A percentile compares a stretch with the other conserved stretches of the same genome.
Conservation (phyloP, 805 yeast species). For the Zygotorulaspora florentina region DNA sequence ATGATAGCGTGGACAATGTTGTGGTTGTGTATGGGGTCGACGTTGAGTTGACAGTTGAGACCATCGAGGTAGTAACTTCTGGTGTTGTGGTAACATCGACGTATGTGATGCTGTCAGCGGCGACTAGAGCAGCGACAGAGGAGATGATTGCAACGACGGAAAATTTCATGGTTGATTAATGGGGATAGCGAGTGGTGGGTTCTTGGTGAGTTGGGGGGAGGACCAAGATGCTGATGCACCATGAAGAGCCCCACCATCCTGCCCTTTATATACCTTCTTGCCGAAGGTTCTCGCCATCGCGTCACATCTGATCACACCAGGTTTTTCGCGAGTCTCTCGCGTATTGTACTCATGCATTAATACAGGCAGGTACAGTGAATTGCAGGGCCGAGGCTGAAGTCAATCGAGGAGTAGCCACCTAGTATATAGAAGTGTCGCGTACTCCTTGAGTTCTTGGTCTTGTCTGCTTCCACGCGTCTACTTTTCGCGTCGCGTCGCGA, state of each 20-base stretch:
- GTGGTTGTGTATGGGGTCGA: conserved; percentile 38
- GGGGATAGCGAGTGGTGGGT: neutral
- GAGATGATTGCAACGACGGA: conserved; percentile 16
- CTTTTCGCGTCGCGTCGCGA: conserved; percentile 5
- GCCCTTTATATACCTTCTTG: conserved; percentile 4
- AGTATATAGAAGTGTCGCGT: too few relatives aligned
- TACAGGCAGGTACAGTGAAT: neutral
- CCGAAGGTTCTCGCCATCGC: neutral
- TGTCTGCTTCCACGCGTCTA: neutral
- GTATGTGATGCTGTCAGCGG: conserved; percentile 36
- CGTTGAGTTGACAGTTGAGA: conserved; percentile 40
- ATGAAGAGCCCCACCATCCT: neutral
- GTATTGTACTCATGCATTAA: neutral
- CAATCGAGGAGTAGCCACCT: too few relatives aligned
- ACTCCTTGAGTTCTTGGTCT: neutral
- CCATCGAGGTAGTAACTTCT: conserved; percentile 43
- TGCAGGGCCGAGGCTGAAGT: neutral
- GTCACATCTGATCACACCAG: neutral
- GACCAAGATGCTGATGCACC: too few relatives aligned
- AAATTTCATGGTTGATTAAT: conserved; percentile 11
- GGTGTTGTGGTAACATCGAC: conserved; percentile 51
- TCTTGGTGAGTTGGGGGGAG: too few relatives aligned
- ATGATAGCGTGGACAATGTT: conserved; percentile 18
- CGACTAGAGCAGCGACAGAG: conserved; percentile 10
- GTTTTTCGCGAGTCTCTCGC: conserved; percentile 3